Percentiles rank a stretch among this genome's conserved stretches.
Evolutionary conservation across 352 stramenopile species (phyloP).

Genomic region (Globisporangium radiosum): DNA sequence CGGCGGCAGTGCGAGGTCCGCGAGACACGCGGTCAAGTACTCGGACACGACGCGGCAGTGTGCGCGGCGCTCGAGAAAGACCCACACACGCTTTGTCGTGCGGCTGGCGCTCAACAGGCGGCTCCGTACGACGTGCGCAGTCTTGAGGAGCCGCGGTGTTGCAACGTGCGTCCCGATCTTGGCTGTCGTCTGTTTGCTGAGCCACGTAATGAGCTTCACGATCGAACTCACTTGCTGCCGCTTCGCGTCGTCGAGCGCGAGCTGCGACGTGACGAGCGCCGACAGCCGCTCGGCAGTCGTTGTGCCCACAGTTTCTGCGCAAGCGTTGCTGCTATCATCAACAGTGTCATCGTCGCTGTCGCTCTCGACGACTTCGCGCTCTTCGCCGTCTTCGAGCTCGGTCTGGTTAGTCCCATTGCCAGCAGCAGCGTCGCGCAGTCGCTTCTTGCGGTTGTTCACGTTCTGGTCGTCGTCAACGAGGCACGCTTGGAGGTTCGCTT

Average conservation of each 20-base stretch:
- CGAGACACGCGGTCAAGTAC: conserved; percentile 53
- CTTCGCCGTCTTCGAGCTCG: conserved; percentile 24
- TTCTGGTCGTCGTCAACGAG: conserved; percentile 56
- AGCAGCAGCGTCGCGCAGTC: conserved; percentile 15
- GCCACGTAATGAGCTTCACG: conserved; percentile 49
- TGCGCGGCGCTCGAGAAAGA: conserved; percentile 67
- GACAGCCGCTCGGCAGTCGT: conserved; percentile 1
- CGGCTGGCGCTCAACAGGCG: conserved; percentile 31
- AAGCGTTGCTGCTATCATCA: not conserved
- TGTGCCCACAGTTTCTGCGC: not conserved
- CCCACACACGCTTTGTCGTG: conserved; percentile 30
- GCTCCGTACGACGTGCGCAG: conserved; percentile 34
- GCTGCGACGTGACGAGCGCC: conserved; percentile 17
- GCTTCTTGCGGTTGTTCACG: conserved; percentile 41
- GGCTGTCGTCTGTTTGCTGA: conserved; percentile 19
- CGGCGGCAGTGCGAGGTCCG: conserved; percentile 34
- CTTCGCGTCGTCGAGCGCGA: conserved; percentile 32
- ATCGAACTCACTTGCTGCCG: conserved; percentile 41
- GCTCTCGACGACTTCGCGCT: conserved; percentile 14
- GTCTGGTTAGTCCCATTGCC: not conserved
- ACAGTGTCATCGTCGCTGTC: conserved; percentile 9
- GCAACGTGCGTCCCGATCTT: conserved; percentile 31
- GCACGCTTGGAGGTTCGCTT: conserved; percentile 62
- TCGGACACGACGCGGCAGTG: conserved; percentile 71
- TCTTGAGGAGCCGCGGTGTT: conserved; percentile 54